Evolutionary conservation across 768 basidiomycete species (phyloP).

Genomic region (Coprinellus aureogranulatus): DNA sequence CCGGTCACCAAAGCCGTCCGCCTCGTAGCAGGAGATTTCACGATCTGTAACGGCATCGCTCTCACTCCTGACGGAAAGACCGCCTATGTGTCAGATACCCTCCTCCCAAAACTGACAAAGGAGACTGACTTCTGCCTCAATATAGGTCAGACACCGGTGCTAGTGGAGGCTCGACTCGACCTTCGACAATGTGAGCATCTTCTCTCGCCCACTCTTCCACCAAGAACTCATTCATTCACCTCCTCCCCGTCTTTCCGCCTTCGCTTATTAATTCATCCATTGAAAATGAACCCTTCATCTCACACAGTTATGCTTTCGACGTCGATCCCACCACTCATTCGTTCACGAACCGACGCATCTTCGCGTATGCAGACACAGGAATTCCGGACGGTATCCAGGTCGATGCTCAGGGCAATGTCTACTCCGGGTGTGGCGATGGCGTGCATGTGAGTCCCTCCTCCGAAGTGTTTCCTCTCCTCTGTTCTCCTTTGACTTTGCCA

Average conservation of each 20-base stretch:
- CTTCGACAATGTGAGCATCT: slow-evolving; percentile 70
- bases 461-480: background rate
- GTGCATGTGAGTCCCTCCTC: slow-evolving; percentile 51
- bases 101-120: background rate
- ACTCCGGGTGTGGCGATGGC: slow-evolving; percentile 67
- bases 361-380: slow-evolving; percentile 66
- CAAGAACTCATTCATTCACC: background rate
- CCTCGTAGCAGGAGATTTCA: slow-evolving; percentile 76
- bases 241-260: too few species aligned
- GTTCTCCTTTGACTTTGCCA: too few species aligned
- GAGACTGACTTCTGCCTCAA: background rate
- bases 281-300: too few species aligned
- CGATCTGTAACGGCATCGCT: slow-evolving; percentile 70
- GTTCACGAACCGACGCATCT: slow-evolving; percentile 59
- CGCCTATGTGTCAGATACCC: slow-evolving; percentile 56
- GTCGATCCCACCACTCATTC: slow-evolving; percentile 53
- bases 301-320: slow-evolving; percentile 63
- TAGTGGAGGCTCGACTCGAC: slow-evolving; percentile 49
- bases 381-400: slow-evolving; percentile 67
- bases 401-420: slow-evolving; percentile 64
- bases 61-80: slow-evolving; percentile 63
- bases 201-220: background rate
- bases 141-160: slow-evolving; percentile 53
- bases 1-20: slow-evolving; percentile 61
- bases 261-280: too few species aligned